phyloP scores from a whole-genome alignment of 257 asterid genomes.

The Echites panduratus region DNA sequence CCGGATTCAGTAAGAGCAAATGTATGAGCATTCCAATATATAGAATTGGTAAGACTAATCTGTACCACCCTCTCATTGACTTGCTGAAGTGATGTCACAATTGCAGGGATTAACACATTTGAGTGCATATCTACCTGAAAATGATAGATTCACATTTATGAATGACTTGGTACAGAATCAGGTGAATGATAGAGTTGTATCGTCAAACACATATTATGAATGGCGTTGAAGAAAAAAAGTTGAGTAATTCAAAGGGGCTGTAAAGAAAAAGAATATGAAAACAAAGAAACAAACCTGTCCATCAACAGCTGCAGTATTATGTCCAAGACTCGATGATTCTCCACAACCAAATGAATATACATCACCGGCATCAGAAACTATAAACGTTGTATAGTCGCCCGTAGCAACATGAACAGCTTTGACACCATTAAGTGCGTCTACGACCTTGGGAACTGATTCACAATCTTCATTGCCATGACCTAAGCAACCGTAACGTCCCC shows the following conservation, averaged over 20 bases:
- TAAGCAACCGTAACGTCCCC: conserved; percentile 99
- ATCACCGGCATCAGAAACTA: conserved; percentile 75
- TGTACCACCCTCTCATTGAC: conserved; percentile 85
- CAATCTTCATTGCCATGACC: conserved; percentile 98
- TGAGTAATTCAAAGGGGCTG: no score
- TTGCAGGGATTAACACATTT: conserved; percentile 66
- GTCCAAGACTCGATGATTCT: conserved; percentile 94
- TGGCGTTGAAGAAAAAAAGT: no score
- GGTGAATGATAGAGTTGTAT: neutral
- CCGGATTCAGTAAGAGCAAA: conserved; percentile 88
- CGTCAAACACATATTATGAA: neutral
- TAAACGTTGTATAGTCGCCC: conserved; percentile 92
- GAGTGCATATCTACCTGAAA: conserved; percentile 61
- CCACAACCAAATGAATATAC: conserved; percentile 99
- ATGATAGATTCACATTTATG: no score
- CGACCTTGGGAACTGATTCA: conserved; percentile 86
- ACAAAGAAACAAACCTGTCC: conserved; percentile 61
- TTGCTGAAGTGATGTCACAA: conserved; percentile 69
- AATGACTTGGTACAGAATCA: neutral
- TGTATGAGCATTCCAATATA: conserved; percentile 95
- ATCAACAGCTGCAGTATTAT: conserved; percentile 48
- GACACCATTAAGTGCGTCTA: conserved; percentile 62
- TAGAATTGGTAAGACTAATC: conserved; percentile 89
- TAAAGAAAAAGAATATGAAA: neutral
- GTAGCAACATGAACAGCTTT: conserved; percentile 92